phyloP scores from a whole-genome alignment of 768 basidiomycete genomes.

The Chalciporus piperatus region DNA sequence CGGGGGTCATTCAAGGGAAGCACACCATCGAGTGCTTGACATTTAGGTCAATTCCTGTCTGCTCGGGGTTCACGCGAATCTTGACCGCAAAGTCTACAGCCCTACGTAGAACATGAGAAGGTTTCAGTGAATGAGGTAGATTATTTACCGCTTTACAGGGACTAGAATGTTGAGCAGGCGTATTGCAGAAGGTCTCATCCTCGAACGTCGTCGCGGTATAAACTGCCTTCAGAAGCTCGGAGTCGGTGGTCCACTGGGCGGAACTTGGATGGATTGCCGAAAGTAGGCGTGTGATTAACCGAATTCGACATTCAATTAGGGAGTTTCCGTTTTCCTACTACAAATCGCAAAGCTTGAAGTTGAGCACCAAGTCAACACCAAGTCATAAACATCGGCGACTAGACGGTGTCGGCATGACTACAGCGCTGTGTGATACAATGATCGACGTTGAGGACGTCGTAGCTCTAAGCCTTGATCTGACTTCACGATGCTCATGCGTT shows the following conservation, averaged over 20 bases:
- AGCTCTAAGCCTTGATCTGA: no score
- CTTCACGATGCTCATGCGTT: no score
- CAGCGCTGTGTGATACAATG: no score
- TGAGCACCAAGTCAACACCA: no score
- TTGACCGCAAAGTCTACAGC: conserved; percentile 98
- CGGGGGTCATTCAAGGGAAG: not conserved
- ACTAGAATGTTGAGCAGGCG: conserved; percentile 87
- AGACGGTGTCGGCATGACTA: no score
- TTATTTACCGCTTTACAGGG: conserved; percentile 79
- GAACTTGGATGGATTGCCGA: conserved; percentile 9
- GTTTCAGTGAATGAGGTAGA: not conserved
- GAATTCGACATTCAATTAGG: no score
- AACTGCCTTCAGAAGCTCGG: no score
- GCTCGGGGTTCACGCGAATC: conserved; percentile 93
- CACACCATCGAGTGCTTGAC: conserved; percentile 99
- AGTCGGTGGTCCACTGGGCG: conserved; percentile 17
- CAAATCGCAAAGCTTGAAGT: no score
- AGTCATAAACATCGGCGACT: no score
- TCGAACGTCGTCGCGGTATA: not conserved
- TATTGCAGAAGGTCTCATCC: conserved; percentile 73
- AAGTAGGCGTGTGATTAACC: not conserved
- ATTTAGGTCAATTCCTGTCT: conserved; percentile 93
- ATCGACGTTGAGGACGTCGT: no score
- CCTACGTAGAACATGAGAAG: conserved; percentile 35
- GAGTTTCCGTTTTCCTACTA: no score